Evolutionary conservation across 2,329 filamentous ascomycete species (phyloP), one percentile per base, ranked within the genome.

Genomic region (Chaetomium sp.): DNA sequence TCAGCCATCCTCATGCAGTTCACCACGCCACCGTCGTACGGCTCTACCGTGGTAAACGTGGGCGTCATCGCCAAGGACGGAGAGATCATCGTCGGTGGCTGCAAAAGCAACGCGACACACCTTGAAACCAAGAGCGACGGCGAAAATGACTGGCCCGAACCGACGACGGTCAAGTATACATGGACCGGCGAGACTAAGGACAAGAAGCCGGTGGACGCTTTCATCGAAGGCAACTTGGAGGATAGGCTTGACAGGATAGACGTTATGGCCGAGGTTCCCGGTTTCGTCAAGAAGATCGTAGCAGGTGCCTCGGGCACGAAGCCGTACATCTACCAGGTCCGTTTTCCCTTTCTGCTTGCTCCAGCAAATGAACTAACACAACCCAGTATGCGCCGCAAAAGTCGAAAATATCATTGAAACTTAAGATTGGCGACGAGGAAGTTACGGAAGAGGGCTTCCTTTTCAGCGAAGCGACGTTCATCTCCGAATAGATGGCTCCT

Each of bases 281-380:
- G 87, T 35, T 95, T 99, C 66, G 86, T 99, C 71, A 99, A 99
- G 82, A 85, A 85, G 65, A 90, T 99, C 68, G 91, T 95, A 33
- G 89, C 89, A 44, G 86, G 82, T 61, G 89, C 92, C 10, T 90
- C 87, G 3, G 94, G 94, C 60, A 95, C 94, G 34, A 94, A 91
- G 77, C 94, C 94, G 5, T 99, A 96, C 72, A 97, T 99, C 66
- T 99, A 96, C 74, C 94, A 95, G 80, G 89, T 91, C 72, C 62
- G 79, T 70, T 33, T 4, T 33, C 33, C 34, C 11, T 1, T 27
- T 37, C 12, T 4, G 35, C 32, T 7, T 6, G 36, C 42, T 48
- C 56, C 10, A 42, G 7, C 27, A 9, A 4, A 40, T 50, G 41
- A 27, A 41, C 59, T 69, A 60, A 67, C 64, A 62, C 48, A 61